Conservation (phyloP, 352 stramenopile species). For the Globisporangium lucens region DNA sequence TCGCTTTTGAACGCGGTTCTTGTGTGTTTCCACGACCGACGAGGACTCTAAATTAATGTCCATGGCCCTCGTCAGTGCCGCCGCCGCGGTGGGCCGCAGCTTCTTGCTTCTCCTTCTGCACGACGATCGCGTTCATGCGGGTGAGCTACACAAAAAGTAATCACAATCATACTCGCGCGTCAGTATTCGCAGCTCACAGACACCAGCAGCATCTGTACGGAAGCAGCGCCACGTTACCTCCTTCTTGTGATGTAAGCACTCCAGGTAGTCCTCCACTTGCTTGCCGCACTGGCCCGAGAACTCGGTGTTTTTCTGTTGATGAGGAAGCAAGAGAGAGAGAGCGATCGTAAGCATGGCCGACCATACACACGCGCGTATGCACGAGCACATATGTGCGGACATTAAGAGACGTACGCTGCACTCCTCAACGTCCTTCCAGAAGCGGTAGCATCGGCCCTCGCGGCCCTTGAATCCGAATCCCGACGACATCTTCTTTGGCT, state of each 20-base stretch:
- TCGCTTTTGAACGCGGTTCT: neutral
- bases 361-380: neutral
- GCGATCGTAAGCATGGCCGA: neutral
- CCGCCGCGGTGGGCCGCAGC: slow-evolving; percentile 41
- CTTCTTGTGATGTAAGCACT: slow-evolving; percentile 95
- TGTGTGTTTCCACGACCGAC: neutral
- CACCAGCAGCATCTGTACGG: neutral
- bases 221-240: slow-evolving; percentile 50
- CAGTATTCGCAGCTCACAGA: neutral
- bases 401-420: slow-evolving; percentile 87
- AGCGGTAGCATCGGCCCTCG: slow-evolving; percentile 92
- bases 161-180: neutral
- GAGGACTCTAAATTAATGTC: slow-evolving; percentile 37
- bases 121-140: slow-evolving; percentile 80
- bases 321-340: slow-evolving; percentile 7
- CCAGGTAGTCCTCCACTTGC: slow-evolving; percentile 93
- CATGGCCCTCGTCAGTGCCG: slow-evolving; percentile 35
- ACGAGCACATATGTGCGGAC: slow-evolving; percentile 24
- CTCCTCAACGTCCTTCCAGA: slow-evolving; percentile 93
- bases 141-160: slow-evolving; percentile 39
- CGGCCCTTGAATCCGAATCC: slow-evolving; percentile 92
- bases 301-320: slow-evolving; percentile 75
- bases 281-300: slow-evolving; percentile 75
- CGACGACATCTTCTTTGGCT: slow-evolving; percentile 81
- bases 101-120: slow-evolving; percentile 76